phyloP scores from a whole-genome alignment of 106 monocot species.

The Posidonia australis region DNA sequence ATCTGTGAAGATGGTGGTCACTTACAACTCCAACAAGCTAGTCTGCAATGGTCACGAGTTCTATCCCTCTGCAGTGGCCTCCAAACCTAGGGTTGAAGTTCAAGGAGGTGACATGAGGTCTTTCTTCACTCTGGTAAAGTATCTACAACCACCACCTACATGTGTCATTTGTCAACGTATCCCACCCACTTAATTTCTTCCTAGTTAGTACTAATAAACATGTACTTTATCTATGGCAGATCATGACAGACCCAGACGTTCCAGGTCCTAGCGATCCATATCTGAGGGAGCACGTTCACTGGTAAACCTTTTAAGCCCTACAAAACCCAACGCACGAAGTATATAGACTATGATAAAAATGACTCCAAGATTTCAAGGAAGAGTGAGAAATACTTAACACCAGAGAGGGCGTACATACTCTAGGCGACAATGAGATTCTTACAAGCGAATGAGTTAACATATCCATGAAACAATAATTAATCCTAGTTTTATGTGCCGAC shows the following conservation, averaged over 20 bases:
- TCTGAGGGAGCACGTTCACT: constrained; percentile 80
- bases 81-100: constrained; percentile 66
- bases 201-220: neutral
- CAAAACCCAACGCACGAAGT: too few relatives aligned
- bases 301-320: constrained; percentile 38
- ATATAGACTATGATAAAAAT: too few relatives aligned
- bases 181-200: too few relatives aligned
- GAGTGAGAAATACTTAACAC: too few relatives aligned
- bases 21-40: constrained; percentile 63
- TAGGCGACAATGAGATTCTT: too few relatives aligned
- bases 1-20: constrained; percentile 51
- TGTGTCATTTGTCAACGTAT: too few relatives aligned
- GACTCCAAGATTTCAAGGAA: too few relatives aligned
- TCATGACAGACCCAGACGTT: constrained; percentile 82
- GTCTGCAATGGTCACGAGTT: constrained; percentile 86
- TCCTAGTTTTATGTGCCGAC: too few relatives aligned
- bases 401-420: too few relatives aligned
- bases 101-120: constrained; percentile 73
- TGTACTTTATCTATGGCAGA: constrained; percentile 19
- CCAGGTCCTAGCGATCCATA: constrained; percentile 89
- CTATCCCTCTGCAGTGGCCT: constrained; percentile 47
- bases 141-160: too few relatives aligned
- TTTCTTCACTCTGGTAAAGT: constrained; percentile 72
- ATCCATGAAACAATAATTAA: too few relatives aligned
- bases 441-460: too few relatives aligned